Evolutionary conservation across 108 stramenopile genomes (phyloP).

Genomic region (Skeletonema tropicum): DNA sequence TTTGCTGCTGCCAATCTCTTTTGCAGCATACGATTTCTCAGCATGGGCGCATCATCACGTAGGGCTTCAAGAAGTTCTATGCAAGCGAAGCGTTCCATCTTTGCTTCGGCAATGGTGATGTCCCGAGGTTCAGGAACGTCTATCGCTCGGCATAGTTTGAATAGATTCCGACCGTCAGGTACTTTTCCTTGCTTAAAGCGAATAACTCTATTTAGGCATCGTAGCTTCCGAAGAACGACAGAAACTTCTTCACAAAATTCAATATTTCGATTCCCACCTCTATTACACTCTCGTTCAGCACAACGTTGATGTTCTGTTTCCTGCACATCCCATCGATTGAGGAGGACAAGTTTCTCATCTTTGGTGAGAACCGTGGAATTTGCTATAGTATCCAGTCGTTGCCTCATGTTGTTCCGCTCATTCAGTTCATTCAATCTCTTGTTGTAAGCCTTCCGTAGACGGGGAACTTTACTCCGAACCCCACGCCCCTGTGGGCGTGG

Average conservation of each 20-base stretch:
- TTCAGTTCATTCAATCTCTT: not conserved
- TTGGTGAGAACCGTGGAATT: not conserved
- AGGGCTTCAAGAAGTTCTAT: not conserved
- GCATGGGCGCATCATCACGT: not conserved
- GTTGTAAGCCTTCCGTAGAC: constrained; percentile 5
- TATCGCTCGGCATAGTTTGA: not conserved
- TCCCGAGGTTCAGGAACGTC: not conserved
- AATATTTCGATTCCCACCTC: not conserved
- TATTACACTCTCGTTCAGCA: not conserved
- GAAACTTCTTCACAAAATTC: not conserved
- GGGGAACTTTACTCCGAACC: constrained; percentile 4
- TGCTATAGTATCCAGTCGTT: not conserved
- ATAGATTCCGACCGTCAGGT: not conserved
- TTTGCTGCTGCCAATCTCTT: not conserved
- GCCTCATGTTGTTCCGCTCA: not conserved
- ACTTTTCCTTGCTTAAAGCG: constrained; percentile 11
- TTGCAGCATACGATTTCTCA: not conserved
- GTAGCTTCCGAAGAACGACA: not conserved
- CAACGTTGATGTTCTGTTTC: not conserved
- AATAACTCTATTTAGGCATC: constrained; percentile 3
- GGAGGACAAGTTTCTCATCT: not conserved
- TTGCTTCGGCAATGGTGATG: not conserved
- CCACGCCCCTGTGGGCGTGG: not conserved
- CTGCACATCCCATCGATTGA: constrained; percentile 5
- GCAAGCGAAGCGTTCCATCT: not conserved